phyloP scores from a whole-genome alignment of 345 rosid genomes.

The Pugionium cornutum region DNA sequence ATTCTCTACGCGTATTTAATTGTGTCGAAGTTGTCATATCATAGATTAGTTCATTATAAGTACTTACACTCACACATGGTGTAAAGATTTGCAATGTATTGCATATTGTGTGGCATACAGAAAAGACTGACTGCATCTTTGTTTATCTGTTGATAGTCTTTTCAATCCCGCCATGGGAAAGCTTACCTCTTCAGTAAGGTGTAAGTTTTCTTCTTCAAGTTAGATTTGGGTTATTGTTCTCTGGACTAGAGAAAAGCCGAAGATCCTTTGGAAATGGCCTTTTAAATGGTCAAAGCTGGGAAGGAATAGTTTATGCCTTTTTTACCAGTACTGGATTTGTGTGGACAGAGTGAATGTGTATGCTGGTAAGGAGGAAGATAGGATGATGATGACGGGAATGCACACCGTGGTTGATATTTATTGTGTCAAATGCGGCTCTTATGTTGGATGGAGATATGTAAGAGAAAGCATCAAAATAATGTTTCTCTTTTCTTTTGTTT shows the following conservation, averaged over 20 bases:
- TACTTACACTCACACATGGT: conserved; percentile 2
- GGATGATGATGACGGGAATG: conserved; percentile 84
- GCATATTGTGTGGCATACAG: not conserved
- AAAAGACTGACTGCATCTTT: conserved; percentile 17
- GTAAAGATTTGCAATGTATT: not conserved
- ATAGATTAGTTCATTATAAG: conserved; percentile 9
- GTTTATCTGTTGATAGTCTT: conserved; percentile 51
- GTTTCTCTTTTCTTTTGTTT: conserved; percentile 49
- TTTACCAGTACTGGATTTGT: conserved; percentile 7
- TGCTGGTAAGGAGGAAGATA: conserved; percentile 74
- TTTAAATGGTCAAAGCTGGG: not conserved
- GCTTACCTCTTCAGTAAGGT: conserved; percentile 97
- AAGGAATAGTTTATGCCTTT: not conserved
- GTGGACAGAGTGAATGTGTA: conserved; percentile 64
- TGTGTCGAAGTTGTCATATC: not conserved
- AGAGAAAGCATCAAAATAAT: conserved; percentile 7
- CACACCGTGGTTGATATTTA: conserved; percentile 90
- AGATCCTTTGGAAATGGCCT: conserved; percentile 7
- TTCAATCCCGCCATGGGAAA: conserved; percentile 89
- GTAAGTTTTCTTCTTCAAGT: conserved; percentile 68
- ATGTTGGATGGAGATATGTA: conserved; percentile 89
- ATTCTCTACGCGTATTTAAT: not conserved
- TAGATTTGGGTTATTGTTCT: not conserved
- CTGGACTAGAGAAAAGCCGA: not conserved
- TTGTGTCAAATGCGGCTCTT: conserved; percentile 81